These are phyloP conservation scores for Aureobasidium sp. DNA, from an alignment of 2,329 filamentous ascomycete genomes.

Conservation along the genomic window DNA sequence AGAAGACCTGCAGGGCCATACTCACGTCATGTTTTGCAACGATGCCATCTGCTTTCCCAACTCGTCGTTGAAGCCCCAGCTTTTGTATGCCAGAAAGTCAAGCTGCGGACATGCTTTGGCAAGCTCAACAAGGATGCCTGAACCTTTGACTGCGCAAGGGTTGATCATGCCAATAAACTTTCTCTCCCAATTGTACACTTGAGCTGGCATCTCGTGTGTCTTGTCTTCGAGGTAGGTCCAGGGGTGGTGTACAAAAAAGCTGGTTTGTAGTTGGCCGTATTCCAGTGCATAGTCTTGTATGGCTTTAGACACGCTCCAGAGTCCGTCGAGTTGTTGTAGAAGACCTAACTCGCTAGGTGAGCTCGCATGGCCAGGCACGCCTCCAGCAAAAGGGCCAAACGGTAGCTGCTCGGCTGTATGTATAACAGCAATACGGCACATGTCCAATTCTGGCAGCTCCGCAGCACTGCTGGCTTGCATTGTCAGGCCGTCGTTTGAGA, in stretches of 20 bases:
- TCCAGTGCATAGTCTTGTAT: conserved; percentile 15
- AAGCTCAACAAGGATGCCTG: conserved; percentile 17
- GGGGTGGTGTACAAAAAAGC: conserved; percentile 18
- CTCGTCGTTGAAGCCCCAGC: conserved; percentile 16
- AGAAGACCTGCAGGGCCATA: background rate
- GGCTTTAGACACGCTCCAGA: background rate
- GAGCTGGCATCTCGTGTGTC: conserved; percentile 14
- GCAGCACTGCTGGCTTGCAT: background rate
- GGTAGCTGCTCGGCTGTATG: background rate
- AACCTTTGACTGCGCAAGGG: conserved; percentile 19
- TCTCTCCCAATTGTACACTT: conserved; percentile 18
- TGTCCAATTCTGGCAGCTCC: background rate
- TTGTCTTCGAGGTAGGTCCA: conserved; percentile 20
- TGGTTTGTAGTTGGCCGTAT: conserved; percentile 17
- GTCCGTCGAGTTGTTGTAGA: background rate
- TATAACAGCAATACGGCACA: background rate
- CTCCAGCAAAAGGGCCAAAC: background rate
- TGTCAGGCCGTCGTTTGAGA: background rate
- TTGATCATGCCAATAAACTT: conserved; percentile 19
- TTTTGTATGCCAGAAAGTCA: conserved; percentile 17
- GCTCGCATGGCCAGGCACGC: background rate
- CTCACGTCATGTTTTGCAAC: background rate
- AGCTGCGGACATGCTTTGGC: conserved; percentile 18
- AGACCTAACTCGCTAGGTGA: background rate
- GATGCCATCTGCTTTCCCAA: background rate